A percentile compares a stretch with the other conserved stretches of the same genome.
Conservation (phyloP, 2,329 filamentous ascomycete species). For the Hypomyces rosellus region DNA sequence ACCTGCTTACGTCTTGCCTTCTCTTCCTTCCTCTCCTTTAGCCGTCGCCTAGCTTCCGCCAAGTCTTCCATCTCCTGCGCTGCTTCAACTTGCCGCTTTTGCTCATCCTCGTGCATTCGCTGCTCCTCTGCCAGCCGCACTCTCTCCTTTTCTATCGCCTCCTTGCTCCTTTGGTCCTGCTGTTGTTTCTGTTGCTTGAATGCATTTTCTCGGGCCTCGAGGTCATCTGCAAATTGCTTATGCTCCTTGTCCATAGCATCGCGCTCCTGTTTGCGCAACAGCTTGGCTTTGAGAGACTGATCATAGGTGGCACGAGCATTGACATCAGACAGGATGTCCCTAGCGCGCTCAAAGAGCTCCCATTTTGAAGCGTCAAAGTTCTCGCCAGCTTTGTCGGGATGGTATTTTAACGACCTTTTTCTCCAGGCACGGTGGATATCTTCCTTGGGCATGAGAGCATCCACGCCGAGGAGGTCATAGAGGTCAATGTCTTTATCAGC, state of each 20-base stretch:
- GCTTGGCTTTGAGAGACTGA: conserved; percentile 62
- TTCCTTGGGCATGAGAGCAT: conserved; percentile 57
- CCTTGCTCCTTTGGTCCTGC: conserved; percentile 29
- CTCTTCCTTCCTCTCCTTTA: conserved; percentile 36
- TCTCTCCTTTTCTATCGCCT: conserved; percentile 32
- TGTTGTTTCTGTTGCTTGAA: conserved; percentile 53
- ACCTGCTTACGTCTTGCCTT: conserved; percentile 32
- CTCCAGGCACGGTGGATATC: conserved; percentile 81
- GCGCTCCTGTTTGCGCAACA: conserved; percentile 63
- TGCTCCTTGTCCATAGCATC: conserved; percentile 67
- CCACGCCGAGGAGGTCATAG: conserved; percentile 67
- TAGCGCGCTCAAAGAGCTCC: conserved; percentile 78
- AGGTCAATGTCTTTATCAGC: conserved; percentile 63
- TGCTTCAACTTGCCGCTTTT: conserved; percentile 27
- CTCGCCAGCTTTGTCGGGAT: conserved; percentile 82
- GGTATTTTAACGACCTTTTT: conserved; percentile 79
- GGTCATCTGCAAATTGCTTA: conserved; percentile 74
- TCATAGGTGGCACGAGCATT: conserved; percentile 73
- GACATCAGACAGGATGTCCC: conserved; percentile 70
- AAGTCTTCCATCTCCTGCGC: conserved; percentile 34
- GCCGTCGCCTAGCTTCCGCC: conserved; percentile 29
- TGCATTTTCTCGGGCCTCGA: conserved; percentile 70
- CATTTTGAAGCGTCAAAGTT: conserved; percentile 74
- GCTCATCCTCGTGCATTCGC: conserved; percentile 33
- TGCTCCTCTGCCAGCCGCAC: conserved; percentile 31